A percentile compares a stretch with the other conserved stretches of the same genome.
Evolutionary conservation across 768 basidiomycete species (phyloP).

Genomic region (Lentinula raphanica): DNA sequence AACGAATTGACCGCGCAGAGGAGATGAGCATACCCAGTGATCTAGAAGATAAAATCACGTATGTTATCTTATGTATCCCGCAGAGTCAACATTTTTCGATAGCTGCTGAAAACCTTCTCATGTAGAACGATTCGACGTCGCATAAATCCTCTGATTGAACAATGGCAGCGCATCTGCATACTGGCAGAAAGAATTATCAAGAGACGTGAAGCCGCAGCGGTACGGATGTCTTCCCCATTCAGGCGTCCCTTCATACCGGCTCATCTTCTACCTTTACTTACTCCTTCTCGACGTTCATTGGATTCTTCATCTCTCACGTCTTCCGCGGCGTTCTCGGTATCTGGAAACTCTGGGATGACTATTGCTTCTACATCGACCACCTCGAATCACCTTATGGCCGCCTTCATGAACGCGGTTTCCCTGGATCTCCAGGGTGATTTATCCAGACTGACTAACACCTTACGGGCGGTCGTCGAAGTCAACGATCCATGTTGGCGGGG

Average conservation of each 20-base stretch:
- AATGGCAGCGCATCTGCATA: slow-evolving; percentile 88
- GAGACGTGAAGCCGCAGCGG: slow-evolving; percentile 88
- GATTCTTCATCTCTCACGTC: slow-evolving; percentile 27
- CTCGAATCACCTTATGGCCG: slow-evolving; percentile 17
- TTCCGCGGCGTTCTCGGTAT: slow-evolving; percentile 29
- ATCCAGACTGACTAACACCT: slow-evolving; percentile 75
- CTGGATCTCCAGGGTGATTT: slow-evolving; percentile 66
- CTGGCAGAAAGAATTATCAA: slow-evolving; percentile 84
- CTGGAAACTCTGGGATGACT: slow-evolving; percentile 21
- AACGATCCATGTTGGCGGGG: slow-evolving; percentile 81
- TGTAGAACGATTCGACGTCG: slow-evolving; percentile 69
- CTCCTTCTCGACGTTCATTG: slow-evolving; percentile 20
- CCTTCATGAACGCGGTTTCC: slow-evolving; percentile 20
- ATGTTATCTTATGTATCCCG: no score
- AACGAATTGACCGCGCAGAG: slow-evolving; percentile 73
- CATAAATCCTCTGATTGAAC: slow-evolving; percentile 74
- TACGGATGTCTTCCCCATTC: slow-evolving; percentile 61
- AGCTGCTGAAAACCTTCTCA: slow-evolving; percentile 9
- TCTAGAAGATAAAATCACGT: slow-evolving; percentile 85
- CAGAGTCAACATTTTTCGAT: background rate
- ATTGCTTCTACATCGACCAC: slow-evolving; percentile 9
- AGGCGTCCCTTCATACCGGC: slow-evolving; percentile 60
- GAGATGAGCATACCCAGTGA: slow-evolving; percentile 93
- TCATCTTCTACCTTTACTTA: slow-evolving; percentile 62
- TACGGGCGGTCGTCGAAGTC: slow-evolving; percentile 72